A percentile compares a stretch with the other conserved stretches of the same genome.
Evolutionary conservation across 2,329 filamentous ascomycete genomes (phyloP).

Genomic region (Proliferodiscus dingleyae): DNA sequence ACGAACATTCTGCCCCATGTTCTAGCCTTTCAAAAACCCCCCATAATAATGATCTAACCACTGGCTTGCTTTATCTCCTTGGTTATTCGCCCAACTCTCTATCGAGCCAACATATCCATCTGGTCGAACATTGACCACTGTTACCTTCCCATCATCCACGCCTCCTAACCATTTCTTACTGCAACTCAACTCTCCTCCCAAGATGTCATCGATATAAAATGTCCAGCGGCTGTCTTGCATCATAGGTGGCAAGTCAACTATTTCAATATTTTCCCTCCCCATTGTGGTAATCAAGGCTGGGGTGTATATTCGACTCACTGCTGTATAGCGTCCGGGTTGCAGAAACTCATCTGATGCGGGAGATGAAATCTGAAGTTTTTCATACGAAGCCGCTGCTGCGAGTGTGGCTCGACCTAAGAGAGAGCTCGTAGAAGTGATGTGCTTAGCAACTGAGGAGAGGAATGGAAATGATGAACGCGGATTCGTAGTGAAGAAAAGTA

Average conservation of each 20-base stretch:
- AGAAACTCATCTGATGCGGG: constrained; percentile 61
- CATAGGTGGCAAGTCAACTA: constrained; percentile 57
- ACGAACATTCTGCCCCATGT: not conserved
- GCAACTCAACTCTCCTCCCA: constrained; percentile 54
- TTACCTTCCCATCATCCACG: constrained; percentile 51
- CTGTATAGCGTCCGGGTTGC: constrained; percentile 63
- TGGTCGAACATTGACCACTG: constrained; percentile 63
- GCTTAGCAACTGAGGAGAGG: constrained; percentile 53
- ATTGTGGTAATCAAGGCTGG: constrained; percentile 64
- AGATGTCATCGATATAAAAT: constrained; percentile 64
- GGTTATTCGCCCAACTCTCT: constrained; percentile 35
- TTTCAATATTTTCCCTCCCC: constrained; percentile 58
- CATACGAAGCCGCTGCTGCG: constrained; percentile 58
- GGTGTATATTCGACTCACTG: constrained; percentile 64
- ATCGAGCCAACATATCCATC: constrained; percentile 71
- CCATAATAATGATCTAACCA: constrained; percentile 50
- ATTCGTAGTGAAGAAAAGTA: constrained; percentile 66
- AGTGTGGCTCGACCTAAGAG: constrained; percentile 56
- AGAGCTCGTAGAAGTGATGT: constrained; percentile 46
- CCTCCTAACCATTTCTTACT: constrained; percentile 63
- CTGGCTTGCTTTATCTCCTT: constrained; percentile 32
- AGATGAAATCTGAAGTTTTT: constrained; percentile 49
- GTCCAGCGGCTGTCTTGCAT: constrained; percentile 65
- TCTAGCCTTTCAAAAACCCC: constrained; percentile 34
- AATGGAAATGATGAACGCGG: constrained; percentile 52